These are phyloP conservation scores for Taphrina pruni DNA, from an alignment of 1,139 yeast species.

Conservation along the genomic window DNA sequence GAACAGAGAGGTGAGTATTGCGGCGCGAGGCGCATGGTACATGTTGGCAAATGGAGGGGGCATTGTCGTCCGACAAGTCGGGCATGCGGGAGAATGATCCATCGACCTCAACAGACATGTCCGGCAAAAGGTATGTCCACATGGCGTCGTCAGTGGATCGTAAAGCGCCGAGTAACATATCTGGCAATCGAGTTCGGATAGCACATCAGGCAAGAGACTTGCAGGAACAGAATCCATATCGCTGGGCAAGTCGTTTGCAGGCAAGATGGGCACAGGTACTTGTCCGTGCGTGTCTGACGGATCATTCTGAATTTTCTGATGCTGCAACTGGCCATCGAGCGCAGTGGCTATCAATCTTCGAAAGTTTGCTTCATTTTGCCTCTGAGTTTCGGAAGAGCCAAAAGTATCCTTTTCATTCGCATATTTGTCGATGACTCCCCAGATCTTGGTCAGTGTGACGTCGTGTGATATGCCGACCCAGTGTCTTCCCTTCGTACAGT, in stretches of 20 bases:
- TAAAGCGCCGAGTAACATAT: slow-evolving; percentile 41
- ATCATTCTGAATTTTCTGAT: neutral
- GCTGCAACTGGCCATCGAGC: slow-evolving; percentile 3
- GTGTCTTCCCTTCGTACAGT: slow-evolving; percentile 36
- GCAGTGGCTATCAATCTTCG: slow-evolving; percentile 7
- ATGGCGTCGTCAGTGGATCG: slow-evolving; percentile 43
- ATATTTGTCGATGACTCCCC: slow-evolving; percentile 13
- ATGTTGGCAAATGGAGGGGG: slow-evolving; percentile 40
- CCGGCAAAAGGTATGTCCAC: slow-evolving; percentile 43
- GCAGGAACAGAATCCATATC: slow-evolving; percentile 25
- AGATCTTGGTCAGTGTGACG: slow-evolving; percentile 29
- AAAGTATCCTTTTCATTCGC: neutral
- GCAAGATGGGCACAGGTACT: neutral
- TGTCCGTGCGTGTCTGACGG: slow-evolving; percentile 5
- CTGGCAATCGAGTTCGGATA: slow-evolving; percentile 42
- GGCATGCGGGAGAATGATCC: slow-evolving; percentile 41
- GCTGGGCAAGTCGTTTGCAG: slow-evolving; percentile 4
- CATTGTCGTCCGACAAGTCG: slow-evolving; percentile 41
- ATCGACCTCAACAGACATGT: slow-evolving; percentile 42
- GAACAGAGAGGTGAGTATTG: slow-evolving; percentile 23
- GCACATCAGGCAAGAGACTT: slow-evolving; percentile 27
- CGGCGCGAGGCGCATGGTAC: slow-evolving; percentile 35
- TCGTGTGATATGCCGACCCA: slow-evolving; percentile 39
- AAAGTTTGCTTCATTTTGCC: neutral
- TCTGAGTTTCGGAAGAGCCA: neutral